Evolutionary conservation across 202 grass and related monocot genomes (phyloP).

Genomic region (Schoenoplectus triqueter): DNA sequence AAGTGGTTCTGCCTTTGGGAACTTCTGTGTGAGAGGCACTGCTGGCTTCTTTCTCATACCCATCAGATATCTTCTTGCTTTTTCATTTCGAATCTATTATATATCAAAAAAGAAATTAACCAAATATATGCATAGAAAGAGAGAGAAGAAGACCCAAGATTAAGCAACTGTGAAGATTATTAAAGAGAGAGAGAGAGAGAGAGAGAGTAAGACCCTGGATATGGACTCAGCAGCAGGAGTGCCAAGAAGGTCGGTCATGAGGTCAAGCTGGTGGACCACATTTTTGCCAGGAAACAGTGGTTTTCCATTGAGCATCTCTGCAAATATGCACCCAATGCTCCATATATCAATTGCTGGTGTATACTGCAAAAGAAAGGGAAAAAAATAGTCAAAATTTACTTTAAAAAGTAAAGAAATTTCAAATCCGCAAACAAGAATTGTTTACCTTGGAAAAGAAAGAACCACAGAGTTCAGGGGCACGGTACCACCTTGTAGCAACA

Average conservation of each 20-base stretch:
- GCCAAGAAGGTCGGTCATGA: conserved; percentile 84
- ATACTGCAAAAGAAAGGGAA: conserved; percentile 54
- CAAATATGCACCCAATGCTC: conserved; percentile 88
- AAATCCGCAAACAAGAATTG: conserved; percentile 32
- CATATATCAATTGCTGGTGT: conserved; percentile 91
- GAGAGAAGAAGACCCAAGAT: neutral
- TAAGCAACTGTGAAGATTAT: neutral
- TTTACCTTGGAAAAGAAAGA: conserved; percentile 93
- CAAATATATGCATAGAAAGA: neutral
- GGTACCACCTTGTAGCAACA: conserved; percentile 97
- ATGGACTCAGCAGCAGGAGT: conserved; percentile 69
- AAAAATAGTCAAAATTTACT: conserved; percentile 10
- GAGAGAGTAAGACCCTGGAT: conserved; percentile 54
- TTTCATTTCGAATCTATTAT: conserved; percentile 90
- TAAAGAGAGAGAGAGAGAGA: neutral
- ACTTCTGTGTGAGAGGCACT: conserved; percentile 78
- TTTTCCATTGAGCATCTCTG: conserved; percentile 74
- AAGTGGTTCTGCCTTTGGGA: conserved; percentile 73
- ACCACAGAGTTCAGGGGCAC: conserved; percentile 90
- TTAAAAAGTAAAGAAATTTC: neutral
- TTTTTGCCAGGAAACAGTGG: conserved; percentile 83
- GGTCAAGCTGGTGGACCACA: conserved; percentile 82
- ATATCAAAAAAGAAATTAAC: conserved; percentile 25
- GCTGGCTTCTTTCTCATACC: conserved; percentile 72
- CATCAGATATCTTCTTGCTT: conserved; percentile 72